phyloP scores from a whole-genome alignment of 2,329 filamentous ascomycete genomes.

The Orbilia oligospora region DNA sequence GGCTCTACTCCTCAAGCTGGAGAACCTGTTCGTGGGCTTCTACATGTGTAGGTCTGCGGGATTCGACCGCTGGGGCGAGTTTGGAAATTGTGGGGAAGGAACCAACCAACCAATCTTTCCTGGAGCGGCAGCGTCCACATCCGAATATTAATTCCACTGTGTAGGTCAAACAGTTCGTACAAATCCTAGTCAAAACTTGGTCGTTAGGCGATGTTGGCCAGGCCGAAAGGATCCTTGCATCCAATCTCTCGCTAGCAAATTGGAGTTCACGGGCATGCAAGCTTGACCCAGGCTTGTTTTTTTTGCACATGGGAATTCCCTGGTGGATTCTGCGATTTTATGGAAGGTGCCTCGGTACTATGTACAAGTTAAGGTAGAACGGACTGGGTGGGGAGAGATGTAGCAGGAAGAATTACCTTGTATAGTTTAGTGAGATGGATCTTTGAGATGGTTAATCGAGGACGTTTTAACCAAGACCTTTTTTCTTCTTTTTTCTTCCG shows the following conservation, averaged over 20 bases:
- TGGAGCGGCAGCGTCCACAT: conserved; percentile 28
- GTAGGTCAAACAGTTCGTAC: conserved; percentile 26
- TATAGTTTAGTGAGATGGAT: not conserved
- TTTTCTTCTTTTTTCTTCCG: not conserved
- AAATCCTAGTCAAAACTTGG: conserved; percentile 28
- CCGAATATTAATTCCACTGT: conserved; percentile 12
- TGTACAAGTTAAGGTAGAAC: conserved; percentile 22
- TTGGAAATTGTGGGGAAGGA: conserved; percentile 49
- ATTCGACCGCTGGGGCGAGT: not conserved
- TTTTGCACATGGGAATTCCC: conserved; percentile 53
- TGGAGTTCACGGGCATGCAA: conserved; percentile 35
- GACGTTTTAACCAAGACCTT: not conserved
- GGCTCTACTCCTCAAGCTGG: not conserved
- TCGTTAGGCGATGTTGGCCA: conserved; percentile 28
- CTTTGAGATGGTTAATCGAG: conserved; percentile 13
- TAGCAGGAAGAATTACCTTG: conserved; percentile 48
- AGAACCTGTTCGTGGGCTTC: not conserved
- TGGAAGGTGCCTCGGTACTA: conserved; percentile 49
- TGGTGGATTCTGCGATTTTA: conserved; percentile 22
- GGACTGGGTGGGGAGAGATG: conserved; percentile 25
- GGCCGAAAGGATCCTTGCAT: conserved; percentile 22
- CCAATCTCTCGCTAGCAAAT: conserved; percentile 37
- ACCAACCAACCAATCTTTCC: conserved; percentile 37
- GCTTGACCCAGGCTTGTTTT: conserved; percentile 31
- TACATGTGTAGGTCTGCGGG: not conserved